Evolutionary conservation across 2,329 filamentous ascomycete species (phyloP), one percentile per base, ranked within the genome.

Genomic region (Aureobasidium sp.): DNA sequence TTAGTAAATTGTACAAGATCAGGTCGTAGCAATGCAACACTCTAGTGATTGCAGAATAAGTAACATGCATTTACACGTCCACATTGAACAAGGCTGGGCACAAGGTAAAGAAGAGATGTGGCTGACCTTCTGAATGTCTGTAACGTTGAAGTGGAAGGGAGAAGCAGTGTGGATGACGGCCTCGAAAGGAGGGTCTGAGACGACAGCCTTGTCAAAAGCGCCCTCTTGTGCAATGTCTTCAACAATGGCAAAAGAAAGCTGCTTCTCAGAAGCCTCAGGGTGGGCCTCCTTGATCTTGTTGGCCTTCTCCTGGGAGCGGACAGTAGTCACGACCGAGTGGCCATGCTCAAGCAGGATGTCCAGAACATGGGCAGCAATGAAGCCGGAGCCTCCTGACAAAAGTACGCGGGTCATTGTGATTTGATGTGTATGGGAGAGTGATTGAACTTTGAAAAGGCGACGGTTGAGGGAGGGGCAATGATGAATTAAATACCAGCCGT

Each of bases 151-250:
- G 67, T 89, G 86, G 76, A 89, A 92, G 0, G 90, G 89, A 37
- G 83, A 86, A 2, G 88, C 87, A 6, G 87, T 90, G 71, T 91
- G 87, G 57, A 91, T 79, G 53, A 93, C 87, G 50, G 82, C 85
- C 67, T 90, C 86, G 64, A 93, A 89, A 0, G 85, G 82, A 16
- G 83, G 83, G 60, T 82, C 77, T 16, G 82, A 84, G 64, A 83
- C 77, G 51, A 86, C 79, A 16, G 82, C 83, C 71, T 79, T 68
- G 64, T 81, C 78, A 65, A 94, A 95, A 27, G 88, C 89, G 21
- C 82, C 82, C 27, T 85, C 80, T 64, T 84, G 70, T 0, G 87
- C 86, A 65, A 95, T 86, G 66, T 95, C 88, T 53, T 84, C 80
- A 13, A 95, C 88, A 63, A 93, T 82, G 39, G 74, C 80, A 69